Base-by-base conservation (phyloP, 1,284 basidiomycete species). In the Ustilago sp. region DNA sequence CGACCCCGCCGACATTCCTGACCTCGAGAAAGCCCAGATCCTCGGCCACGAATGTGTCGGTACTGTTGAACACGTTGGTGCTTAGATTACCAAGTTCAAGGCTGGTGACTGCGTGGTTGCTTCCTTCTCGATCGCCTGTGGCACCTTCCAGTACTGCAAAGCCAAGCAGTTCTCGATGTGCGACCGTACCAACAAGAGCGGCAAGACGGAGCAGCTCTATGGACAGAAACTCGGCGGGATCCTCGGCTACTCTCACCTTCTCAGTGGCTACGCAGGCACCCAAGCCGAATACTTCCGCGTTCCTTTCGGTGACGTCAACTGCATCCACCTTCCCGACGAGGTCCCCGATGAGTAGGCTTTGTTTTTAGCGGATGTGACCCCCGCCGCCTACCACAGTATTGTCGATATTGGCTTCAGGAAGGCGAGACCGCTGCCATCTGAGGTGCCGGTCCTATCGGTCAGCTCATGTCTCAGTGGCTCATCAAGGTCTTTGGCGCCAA, bases 91-190 rank as follows among this genome's bases (percentile, higher is more conserved):
- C 52, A 61, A 65, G n/a, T 55, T 81, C 64, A 75, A 76, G 64
- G 53, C 58, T 0, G 82, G 82, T 36, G 82, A 81, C 58, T 74
- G 80, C 28, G 83, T 82, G 12, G 78, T 93, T 13, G 89, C 90
- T 0, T 91, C 90, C 0, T 93, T 93, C 90, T 91, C 93, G 79
- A 90, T 93, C 61, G 91, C 91, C 0, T 94, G 93, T 80, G 92
- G 93, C 6, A 88, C 90, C 50, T 93, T 93, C 86, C 83, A 88
- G 50, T 93, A 89, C 85, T 93, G 92, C 89, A 87, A 92, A 85
- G 86, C 92, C 81, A 91, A 92, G 77, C 87, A 91, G 0, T 91
- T 90, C 0, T 91, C 90, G 1, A 90, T 92, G 86, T 94, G 92
- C 83, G 90, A 92, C 66, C 86, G 87, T 23, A 93, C 91, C 17